Evolutionary conservation across 495 filamentous ascomycete species (phyloP), one percentile per base, ranked within the genome.

Genomic region (Podospora comata): DNA sequence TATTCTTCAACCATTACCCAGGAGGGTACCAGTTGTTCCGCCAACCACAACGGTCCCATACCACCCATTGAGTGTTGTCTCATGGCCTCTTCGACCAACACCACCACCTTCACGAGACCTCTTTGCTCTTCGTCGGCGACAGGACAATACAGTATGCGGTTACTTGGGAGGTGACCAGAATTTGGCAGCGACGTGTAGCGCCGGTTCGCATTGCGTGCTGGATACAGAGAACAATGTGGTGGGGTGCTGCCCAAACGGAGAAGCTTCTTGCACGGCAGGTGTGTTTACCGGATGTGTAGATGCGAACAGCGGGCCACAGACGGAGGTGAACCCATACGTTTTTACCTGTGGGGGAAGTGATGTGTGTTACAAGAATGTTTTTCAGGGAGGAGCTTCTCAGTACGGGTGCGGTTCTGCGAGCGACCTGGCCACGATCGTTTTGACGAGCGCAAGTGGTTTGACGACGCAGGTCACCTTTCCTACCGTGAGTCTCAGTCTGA

Each of bases 241-340:
- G n/a, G 82, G 82, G 44, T 84, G 82, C 70, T 84, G 82, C 66
- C 82, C 82, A 5, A 77, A 84, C 66, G 81, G 80, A 20, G 64
- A 62, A n/a, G 77, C 73, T 6, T 66, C 74, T 18, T 84, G 82
- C 67, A 82, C 81, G 3, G 74, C 74, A 7, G 82, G 82, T 53
- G 79, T 84, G 57, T 84, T 80, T 69, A 84, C 82, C 2, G 78
- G 79, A 20, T 84, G 82, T 44, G 82, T 84, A 55, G 82, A 84
- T 68, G 66, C 64, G 48, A 81, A 83, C 65, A 84, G 77, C 67
- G 72, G 70, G 23, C 76, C 79, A 18, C 81, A 84, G 70, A 82
- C 79, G 32, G 81, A 79, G 70, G 75, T 79, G 62, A 81, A 84
- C 68, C 82, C 81, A 20, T 83, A 83, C 62, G 77, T 84, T 26